phyloP scores from a whole-genome alignment of 805 yeast species.

The Henningerozyma blattae region DNA sequence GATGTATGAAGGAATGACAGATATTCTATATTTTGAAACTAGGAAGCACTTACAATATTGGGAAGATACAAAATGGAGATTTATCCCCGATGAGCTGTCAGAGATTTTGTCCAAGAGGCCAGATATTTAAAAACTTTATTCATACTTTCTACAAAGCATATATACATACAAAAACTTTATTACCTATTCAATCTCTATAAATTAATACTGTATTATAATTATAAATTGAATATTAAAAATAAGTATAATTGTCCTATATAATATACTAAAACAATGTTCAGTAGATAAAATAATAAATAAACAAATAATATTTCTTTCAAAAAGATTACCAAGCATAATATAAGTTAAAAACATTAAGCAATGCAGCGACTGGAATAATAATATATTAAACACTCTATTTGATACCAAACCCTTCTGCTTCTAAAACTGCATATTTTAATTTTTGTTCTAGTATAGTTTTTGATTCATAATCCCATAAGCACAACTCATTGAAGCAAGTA shows the following conservation, averaged over 20 bases:
- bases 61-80: slow-evolving; percentile 20
- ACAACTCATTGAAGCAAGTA: slow-evolving; percentile 88
- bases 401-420: slow-evolving; percentile 80
- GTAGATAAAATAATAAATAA: too few relatives aligned
- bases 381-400: too few relatives aligned
- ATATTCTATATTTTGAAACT: slow-evolving; percentile 6
- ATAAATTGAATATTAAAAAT: background rate
- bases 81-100: slow-evolving; percentile 27
- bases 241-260: background rate
- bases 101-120: slow-evolving; percentile 6
- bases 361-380: too few relatives aligned
- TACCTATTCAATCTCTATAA: background rate
- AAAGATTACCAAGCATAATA: too few relatives aligned
- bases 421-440: slow-evolving; percentile 56
- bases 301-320: too few relatives aligned
- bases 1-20: slow-evolving; percentile 2
- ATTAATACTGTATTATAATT: background rate
- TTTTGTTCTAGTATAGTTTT: slow-evolving; percentile 45
- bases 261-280: too few relatives aligned
- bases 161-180: background rate
- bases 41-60: slow-evolving; percentile 14
- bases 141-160: too few relatives aligned
- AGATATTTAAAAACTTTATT: slow-evolving; percentile 7
- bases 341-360: too few relatives aligned
- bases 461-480: slow-evolving; percentile 53